A percentile compares a stretch with the other conserved stretches of the same genome.
These are phyloP conservation scores for Hypoxylon intermedium DNA, from an alignment of 495 filamentous ascomycete genomes.

Conservation along the genomic window DNA sequence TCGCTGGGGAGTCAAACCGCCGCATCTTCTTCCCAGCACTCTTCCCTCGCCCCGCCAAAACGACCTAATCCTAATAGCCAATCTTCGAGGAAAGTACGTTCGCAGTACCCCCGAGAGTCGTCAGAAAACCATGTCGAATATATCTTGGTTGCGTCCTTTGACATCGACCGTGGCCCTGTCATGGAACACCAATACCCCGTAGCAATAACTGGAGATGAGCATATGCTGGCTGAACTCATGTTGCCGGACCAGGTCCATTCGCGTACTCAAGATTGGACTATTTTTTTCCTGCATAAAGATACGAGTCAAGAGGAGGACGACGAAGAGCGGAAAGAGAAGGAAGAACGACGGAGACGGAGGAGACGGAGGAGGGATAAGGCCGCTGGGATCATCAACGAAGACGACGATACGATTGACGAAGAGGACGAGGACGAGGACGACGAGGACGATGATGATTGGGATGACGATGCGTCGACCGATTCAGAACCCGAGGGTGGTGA, in stretches of 20 bases:
- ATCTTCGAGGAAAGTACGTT: conserved; percentile 65
- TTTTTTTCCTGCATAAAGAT: conserved; percentile 98
- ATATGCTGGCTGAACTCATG: conserved; percentile 98
- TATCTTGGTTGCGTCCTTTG: conserved; percentile 97
- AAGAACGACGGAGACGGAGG: conserved; percentile 56
- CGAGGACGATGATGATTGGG: conserved; percentile 62
- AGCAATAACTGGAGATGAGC: conserved; percentile 94
- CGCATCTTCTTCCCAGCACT: conserved; percentile 59
- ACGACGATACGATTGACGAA: conserved; percentile 53
- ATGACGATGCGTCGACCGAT: conserved; percentile 60
- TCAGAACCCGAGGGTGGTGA: conserved; percentile 71
- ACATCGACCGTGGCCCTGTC: conserved; percentile 92
- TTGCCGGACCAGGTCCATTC: conserved; percentile 96
- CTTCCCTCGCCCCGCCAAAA: conserved; percentile 57
- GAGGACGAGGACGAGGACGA: conserved; percentile 53
- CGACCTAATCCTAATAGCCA: conserved; percentile 53
- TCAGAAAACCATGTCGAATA: conserved; percentile 96
- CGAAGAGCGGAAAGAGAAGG: conserved; percentile 57
- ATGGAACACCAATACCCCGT: conserved; percentile 99
- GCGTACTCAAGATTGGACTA: conserved; percentile 96
- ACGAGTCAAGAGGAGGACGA: conserved; percentile 80
- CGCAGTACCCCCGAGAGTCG: conserved; percentile 83
- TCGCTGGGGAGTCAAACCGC: conserved; percentile 51
- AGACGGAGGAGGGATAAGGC: conserved; percentile 54
- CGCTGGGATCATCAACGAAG: conserved; percentile 62